phyloP scores from a whole-genome alignment of 805 yeast species.

The Torulaspora maleeae region DNA sequence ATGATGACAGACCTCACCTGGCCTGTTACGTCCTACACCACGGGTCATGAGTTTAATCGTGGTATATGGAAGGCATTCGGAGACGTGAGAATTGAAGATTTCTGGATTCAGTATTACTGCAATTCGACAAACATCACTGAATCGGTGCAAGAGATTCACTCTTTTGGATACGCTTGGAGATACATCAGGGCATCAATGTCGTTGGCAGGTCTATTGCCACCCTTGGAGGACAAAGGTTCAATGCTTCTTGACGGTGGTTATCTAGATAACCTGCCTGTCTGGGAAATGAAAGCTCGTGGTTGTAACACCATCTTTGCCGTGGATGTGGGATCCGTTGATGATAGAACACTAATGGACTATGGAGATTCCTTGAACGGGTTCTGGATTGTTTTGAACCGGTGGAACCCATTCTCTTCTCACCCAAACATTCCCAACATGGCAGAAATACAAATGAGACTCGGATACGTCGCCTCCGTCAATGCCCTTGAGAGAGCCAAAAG shows the following conservation, averaged over 20 bases:
- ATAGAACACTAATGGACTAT: slow-evolving; percentile 79
- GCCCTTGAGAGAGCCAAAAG: slow-evolving; percentile 83
- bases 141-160: slow-evolving; percentile 91
- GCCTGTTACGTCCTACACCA: slow-evolving; percentile 90
- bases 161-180: slow-evolving; percentile 92
- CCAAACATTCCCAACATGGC: slow-evolving; percentile 93
- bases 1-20: slow-evolving; percentile 78
- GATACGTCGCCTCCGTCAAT: slow-evolving; percentile 92
- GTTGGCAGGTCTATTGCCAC: slow-evolving; percentile 85
- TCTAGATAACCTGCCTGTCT: slow-evolving; percentile 87
- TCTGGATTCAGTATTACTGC: slow-evolving; percentile 85
- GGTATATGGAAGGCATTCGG: slow-evolving; percentile 98
- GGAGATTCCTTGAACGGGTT: slow-evolving; percentile 91
- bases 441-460: slow-evolving; percentile 87
- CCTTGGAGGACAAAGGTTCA: slow-evolving; percentile 77
- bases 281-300: slow-evolving; percentile 86
- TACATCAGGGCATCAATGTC: slow-evolving; percentile 96
- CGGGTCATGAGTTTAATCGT: slow-evolving; percentile 95
- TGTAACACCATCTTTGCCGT: slow-evolving; percentile 85
- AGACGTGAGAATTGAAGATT: slow-evolving; percentile 87
- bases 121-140: slow-evolving; percentile 94
- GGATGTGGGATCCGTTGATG: slow-evolving; percentile 95
- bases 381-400: slow-evolving; percentile 82
- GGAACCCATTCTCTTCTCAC: slow-evolving; percentile 83
- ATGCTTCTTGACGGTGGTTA: slow-evolving; percentile 97